Conservation (phyloP, 257 asterid species). For the Nicotiana benthamiana region DNA sequence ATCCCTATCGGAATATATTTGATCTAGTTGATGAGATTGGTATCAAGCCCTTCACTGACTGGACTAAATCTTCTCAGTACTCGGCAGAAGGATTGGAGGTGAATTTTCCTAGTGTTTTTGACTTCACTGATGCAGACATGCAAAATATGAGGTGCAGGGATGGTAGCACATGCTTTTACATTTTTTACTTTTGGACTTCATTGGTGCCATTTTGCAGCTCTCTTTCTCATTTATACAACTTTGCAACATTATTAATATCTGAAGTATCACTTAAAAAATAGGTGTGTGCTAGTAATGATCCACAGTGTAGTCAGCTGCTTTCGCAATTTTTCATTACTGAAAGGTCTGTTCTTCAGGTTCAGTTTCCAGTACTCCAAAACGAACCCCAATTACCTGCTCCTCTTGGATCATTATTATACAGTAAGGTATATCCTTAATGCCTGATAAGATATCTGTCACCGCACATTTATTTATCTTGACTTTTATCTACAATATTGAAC, state of each 20-base stretch:
- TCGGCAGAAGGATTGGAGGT: slow-evolving; percentile 60
- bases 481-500: background rate
- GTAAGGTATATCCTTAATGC: slow-evolving; percentile 27
- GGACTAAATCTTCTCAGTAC: slow-evolving; percentile 52
- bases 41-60: slow-evolving; percentile 41
- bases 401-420: slow-evolving; percentile 40
- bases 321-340: background rate
- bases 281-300: background rate
- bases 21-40: slow-evolving; percentile 51
- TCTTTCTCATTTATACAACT: background rate
- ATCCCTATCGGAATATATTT: slow-evolving; percentile 45
- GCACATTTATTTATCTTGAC: background rate
- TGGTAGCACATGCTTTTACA: background rate
- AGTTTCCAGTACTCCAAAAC: slow-evolving; percentile 48
- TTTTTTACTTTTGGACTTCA: background rate
- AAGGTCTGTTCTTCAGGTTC: slow-evolving; percentile 27
- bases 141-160: background rate
- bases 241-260: background rate
- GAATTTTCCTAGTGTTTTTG: background rate
- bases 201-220: background rate
- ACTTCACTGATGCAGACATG: background rate
- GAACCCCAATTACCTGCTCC: slow-evolving; percentile 51
- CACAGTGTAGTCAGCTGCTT: background rate
- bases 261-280: background rate
- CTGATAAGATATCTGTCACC: too few relatives aligned